Base-by-base conservation (phyloP, 345 rosid species). In the Erodium maritimum region DNA sequence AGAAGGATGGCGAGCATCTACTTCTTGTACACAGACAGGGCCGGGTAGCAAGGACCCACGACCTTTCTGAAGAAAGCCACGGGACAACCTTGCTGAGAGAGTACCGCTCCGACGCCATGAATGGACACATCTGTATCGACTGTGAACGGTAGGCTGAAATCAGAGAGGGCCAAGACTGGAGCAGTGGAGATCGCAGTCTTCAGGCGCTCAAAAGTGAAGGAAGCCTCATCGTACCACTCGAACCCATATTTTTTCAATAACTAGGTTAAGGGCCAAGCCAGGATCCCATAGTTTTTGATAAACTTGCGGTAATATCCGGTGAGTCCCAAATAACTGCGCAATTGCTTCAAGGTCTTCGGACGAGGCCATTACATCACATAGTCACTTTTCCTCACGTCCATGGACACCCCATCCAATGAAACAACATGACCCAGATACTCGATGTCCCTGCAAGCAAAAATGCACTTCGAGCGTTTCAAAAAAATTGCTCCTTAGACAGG, bases 381-480 rank as follows among this genome's bases (percentile, higher is more conserved):
- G 4, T 33, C 51, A 34, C 24, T n/a, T 17, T 58, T 58, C 0
- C 20, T 6, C 2, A 24, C 48, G n/a, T 58, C 46, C 1, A 24
- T 24, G 8, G 19, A 6, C 5, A 58, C 61, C 5, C 50, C 45
- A 10, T 17, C 1, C 5, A 18, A 19, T 0, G 19, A 5, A 1
- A 58, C 8, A 9, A 61, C 17, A 11, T 21, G 56, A 0, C 66
- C 66, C 1, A 60, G 29, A 55, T 56, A 67, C 19, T 61, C 52
- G 0, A 2, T n/a, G n/a, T n/a, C n/a, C n/a, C n/a, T n/a, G n/a
- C n/a, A n/a, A n/a, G n/a, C n/a, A n/a, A n/a, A n/a, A 4, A 48
- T 10, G 11, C 11, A 48, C 52, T 1, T 48, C 3, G 17, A 13
- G 14, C 52, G 0, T 10, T 48, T 48, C 52, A 48, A 48, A 48